Evolutionary conservation across 345 rosid species (phyloP), one percentile per base, ranked within the genome.

Genomic region (Syzygium grande): DNA sequence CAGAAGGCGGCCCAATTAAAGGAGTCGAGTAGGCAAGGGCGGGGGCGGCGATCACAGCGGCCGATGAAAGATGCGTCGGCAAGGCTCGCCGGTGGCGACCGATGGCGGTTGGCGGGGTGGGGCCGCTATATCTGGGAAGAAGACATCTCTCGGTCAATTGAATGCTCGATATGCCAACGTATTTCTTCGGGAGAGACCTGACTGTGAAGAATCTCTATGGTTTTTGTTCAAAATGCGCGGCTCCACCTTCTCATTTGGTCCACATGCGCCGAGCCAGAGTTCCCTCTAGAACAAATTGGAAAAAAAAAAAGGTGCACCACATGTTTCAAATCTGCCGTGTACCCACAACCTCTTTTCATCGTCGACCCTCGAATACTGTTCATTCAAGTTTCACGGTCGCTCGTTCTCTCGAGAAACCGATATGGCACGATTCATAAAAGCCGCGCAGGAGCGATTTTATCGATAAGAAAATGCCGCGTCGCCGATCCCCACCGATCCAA

Each of bases 401-500:
- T 59, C 12, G 27, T 16, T 59, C 7, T 14, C 30, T 6, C 0
- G 3, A 59, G 27, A 27, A 27, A 11, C 0, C 27, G 16, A 27
- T 0, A 0, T 3, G 16, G 17, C 0, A 5, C 2, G 12, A 6
- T 61, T 15, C n/a, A 0, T 27, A 61, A 13, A 61, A 61, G 16
- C 1, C 0, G 12, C 9, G 5, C 5, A 2, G 0, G 68, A 2
- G 34, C 6, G 68, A 12, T n/a, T 16, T n/a, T 3, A 61, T 27
- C 15, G 6, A n/a, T n/a, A 61, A 61, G 7, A 25, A n/a, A 6
- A 17, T 0, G n/a, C 43, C 78, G 15, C 0, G 0, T 30, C 3
- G 1, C 43, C 4, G 4, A 65, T 16, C 17, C 12, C 12, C 3
- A 1, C 17, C 22, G 0, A 68, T 68, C 43, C 46, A 4, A 30